Percentiles rank a stretch among this genome's conserved stretches.
Conservation (phyloP, 2,329 filamentous ascomycete species). For the Aspergillus pseudoglaucus region DNA sequence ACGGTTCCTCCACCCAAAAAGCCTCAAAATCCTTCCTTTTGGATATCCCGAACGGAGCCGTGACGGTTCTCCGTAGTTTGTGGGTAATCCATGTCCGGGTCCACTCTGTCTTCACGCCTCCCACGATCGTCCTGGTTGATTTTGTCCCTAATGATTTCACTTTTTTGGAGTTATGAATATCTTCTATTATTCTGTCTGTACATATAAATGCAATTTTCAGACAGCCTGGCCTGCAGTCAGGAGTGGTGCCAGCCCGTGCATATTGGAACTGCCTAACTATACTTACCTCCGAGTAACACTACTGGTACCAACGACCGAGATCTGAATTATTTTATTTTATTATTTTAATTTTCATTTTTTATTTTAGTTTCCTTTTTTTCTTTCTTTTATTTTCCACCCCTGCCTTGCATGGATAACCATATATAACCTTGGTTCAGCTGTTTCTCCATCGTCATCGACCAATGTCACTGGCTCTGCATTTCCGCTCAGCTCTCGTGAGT, state of each 20-base stretch:
- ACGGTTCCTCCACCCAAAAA: background rate
- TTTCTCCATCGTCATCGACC: conserved; percentile 19
- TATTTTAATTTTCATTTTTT: background rate
- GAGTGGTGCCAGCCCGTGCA: background rate
- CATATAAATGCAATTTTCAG: conserved; percentile 1
- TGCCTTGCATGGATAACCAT: conserved; percentile 13
- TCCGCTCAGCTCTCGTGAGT: conserved; percentile 7
- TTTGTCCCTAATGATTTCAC: conserved; percentile 1
- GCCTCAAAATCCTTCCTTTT: conserved; percentile 2
- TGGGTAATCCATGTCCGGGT: conserved; percentile 14
- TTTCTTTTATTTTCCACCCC: conserved; percentile 10
- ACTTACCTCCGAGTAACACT: too few relatives aligned
- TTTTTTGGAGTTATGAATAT: background rate
- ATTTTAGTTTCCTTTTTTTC: too few relatives aligned
- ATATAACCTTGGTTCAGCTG: conserved; percentile 19
- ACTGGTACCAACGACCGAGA: background rate
- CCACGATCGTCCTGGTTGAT: conserved; percentile 18
- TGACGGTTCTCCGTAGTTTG: conserved; percentile 16
- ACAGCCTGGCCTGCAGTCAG: conserved; percentile 4
- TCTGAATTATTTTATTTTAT: conserved; percentile 3
- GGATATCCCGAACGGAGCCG: conserved; percentile 6
- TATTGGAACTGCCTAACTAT: background rate
- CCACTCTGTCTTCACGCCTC: conserved; percentile 8
- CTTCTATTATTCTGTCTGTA: too few relatives aligned
- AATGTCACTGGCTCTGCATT: conserved; percentile 10